Evolutionary conservation across 441 rosid genomes (phyloP), one percentile per base, ranked within the genome.

Genomic region (Macaranga tanarius): DNA sequence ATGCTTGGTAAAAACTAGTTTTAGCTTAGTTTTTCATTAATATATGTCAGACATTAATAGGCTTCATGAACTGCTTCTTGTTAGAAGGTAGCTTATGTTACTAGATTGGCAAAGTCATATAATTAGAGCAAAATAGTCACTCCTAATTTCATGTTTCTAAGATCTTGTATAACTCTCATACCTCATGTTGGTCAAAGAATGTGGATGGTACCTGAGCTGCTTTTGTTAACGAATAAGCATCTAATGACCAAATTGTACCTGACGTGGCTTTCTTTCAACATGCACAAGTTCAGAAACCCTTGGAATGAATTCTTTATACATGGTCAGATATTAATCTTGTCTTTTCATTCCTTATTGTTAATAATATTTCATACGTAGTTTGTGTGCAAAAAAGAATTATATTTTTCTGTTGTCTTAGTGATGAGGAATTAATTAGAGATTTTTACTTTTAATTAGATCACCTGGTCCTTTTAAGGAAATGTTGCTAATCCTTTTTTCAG

Each of bases 181-280:
- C 16, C 25, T 2, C 13, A 25, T 59, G 19, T 19, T 70, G 57
- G 67, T 71, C 74, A 50, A 17, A 61, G 9, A 34, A 28, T 10
- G 50, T 50, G 67, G 67, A 23, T 31, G 74, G 38, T 13, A 34
- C 34, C 5, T 10, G 40, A 16, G 31, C 56, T 26, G 17, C 50
- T 25, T 51, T 0, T 6, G 31, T 22, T 20, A 13, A 22, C n/a
- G 15, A 23, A 64, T n/a, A 64, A 45, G 47, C 54, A 11, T 64
- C 10, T 12, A 45, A 17, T 7, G 0, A 7, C 5, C 2, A 20
- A 50, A 66, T 97, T 23, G 98, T 95, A 69, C 99, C 98, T 52
- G 95, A 95, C 84, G 95, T 93, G 69, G 70, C 86, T 72, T 95
- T 95, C 89, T 93, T 95, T 86, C 99, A 93, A 86, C 97, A 95